These are phyloP conservation scores for Fragaria nilgerrensis DNA, from an alignment of 306 rosid genomes.

Conservation along the genomic window DNA sequence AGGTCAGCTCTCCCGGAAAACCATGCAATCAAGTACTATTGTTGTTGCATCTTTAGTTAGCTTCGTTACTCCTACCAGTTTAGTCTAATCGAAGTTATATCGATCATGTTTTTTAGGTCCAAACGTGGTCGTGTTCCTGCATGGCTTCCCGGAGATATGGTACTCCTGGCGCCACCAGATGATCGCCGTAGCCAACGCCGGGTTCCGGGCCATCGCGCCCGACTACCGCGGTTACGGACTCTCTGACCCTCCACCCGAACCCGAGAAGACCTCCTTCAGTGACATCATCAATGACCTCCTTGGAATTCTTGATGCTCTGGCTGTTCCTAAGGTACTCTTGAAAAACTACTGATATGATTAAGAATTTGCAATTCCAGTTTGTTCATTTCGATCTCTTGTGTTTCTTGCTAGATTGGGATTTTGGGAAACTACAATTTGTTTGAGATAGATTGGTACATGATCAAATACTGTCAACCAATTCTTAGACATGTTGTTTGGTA, in stretches of 20 bases:
- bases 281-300: slow-evolving; percentile 51
- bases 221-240: slow-evolving; percentile 78
- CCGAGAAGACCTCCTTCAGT: slow-evolving; percentile 32
- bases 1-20: slow-evolving; percentile 32
- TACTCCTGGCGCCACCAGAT: slow-evolving; percentile 92
- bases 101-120: slow-evolving; percentile 31
- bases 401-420: neutral
- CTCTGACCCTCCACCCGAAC: slow-evolving; percentile 51
- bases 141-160: slow-evolving; percentile 93
- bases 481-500: no score
- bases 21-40: neutral
- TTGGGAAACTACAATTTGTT: neutral
- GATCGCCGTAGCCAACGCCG: slow-evolving; percentile 55
- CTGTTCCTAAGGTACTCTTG: slow-evolving; percentile 45
- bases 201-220: slow-evolving; percentile 66
- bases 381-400: neutral
- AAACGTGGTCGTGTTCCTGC: slow-evolving; percentile 67
- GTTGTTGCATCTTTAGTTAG: neutral
- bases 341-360: neutral
- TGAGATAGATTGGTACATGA: neutral
- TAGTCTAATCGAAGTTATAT: neutral
- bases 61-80: neutral
- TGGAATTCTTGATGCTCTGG: slow-evolving; percentile 46
- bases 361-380: neutral
- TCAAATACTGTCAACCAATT: no score